Percentiles rank a stretch among this genome's conserved stretches.
phyloP scores from a whole-genome alignment of 2,329 filamentous ascomycete genomes.

The Hypoxylon sp. region DNA sequence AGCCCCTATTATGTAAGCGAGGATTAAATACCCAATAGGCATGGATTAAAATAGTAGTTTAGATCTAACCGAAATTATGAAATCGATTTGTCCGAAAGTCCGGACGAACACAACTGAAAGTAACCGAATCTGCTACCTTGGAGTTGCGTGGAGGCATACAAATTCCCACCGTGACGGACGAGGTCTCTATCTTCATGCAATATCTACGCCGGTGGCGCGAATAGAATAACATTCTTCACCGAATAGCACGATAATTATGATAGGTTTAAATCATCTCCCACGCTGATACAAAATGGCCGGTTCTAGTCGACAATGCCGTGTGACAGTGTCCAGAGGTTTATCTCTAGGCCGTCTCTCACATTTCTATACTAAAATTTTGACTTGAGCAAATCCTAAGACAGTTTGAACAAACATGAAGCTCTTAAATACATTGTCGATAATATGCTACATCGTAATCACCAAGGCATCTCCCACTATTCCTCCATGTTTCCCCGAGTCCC shows the following conservation, averaged over 20 bases:
- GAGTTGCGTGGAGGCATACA: neutral
- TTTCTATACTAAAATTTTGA: neutral
- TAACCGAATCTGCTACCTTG: neutral
- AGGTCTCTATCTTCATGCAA: neutral
- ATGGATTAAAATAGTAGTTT: too few relatives aligned
- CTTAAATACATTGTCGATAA: neutral
- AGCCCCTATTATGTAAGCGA: neutral
- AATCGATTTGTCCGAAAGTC: neutral
- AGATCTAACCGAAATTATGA: neutral
- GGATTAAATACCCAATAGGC: neutral
- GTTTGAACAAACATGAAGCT: conserved; percentile 9
- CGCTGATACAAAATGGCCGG: neutral
- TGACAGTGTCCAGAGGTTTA: neutral
- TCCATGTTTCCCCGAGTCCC: neutral
- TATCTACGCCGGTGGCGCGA: neutral
- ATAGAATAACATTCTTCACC: neutral
- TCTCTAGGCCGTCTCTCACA: neutral
- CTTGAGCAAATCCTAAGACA: neutral
- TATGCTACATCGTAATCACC: neutral
- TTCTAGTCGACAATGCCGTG: neutral
- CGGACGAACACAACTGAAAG: neutral
- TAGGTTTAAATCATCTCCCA: neutral
- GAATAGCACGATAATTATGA: neutral
- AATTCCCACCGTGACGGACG: neutral
- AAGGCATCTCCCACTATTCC: neutral